Conservation (phyloP, 2,329 filamentous ascomycete genomes). For the Epichloe glyceriae region DNA sequence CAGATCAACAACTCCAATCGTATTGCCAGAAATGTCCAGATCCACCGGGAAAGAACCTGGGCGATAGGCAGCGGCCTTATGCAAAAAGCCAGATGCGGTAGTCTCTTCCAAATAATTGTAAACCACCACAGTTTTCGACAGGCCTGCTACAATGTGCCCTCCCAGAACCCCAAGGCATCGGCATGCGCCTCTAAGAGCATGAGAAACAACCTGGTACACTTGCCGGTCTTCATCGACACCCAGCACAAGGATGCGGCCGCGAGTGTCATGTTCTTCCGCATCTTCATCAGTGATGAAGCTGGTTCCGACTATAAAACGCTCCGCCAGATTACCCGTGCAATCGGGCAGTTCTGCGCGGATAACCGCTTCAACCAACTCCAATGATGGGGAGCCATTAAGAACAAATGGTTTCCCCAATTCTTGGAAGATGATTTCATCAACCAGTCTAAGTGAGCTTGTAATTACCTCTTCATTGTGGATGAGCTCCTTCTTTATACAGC, state of each 20-base stretch:
- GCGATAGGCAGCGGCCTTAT: constrained; percentile 63
- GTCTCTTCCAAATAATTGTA: constrained; percentile 44
- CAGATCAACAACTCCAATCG: constrained; percentile 76
- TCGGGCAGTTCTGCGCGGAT: constrained; percentile 61
- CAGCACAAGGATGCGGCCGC: constrained; percentile 72
- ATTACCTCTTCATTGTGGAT: constrained; percentile 60
- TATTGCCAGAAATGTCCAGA: constrained; percentile 57
- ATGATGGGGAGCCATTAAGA: constrained; percentile 33
- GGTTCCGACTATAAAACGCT: constrained; percentile 87
- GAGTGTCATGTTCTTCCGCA: constrained; percentile 29
- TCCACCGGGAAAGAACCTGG: constrained; percentile 77
- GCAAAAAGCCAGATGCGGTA: constrained; percentile 42
- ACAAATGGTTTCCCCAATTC: constrained; percentile 56
- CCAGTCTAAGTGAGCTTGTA: constrained; percentile 70
- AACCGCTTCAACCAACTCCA: constrained; percentile 75
- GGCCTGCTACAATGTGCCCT: constrained; percentile 67
- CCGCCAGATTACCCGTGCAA: constrained; percentile 40
- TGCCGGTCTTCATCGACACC: constrained; percentile 66
- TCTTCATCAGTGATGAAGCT: constrained; percentile 57
- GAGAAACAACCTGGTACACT: constrained; percentile 57
- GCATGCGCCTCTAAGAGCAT: constrained; percentile 66
- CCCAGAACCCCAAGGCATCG: constrained; percentile 63
- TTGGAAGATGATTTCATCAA: constrained; percentile 81
- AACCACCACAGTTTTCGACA: constrained; percentile 73
- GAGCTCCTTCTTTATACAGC: constrained; percentile 67